Evolutionary conservation across 1,284 basidiomycete genomes (phyloP).

Genomic region (Omphalotus olearius): DNA sequence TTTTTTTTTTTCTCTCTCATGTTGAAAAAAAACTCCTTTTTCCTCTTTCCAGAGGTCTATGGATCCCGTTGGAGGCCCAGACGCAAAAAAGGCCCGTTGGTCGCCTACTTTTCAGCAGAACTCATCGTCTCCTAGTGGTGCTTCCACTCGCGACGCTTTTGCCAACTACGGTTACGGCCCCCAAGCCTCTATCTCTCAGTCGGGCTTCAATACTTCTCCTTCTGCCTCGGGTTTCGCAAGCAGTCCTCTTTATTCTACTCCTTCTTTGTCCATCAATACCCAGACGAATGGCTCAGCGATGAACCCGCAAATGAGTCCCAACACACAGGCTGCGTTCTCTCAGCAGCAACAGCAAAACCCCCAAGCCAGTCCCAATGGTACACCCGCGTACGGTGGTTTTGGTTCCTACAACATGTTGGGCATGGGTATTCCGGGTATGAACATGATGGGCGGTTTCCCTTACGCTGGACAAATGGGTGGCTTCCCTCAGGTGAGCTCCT

Average conservation of each 20-base stretch:
- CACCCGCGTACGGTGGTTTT: constrained; percentile 45
- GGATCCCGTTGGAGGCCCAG: constrained; percentile 74
- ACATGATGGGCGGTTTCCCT: constrained; percentile 64
- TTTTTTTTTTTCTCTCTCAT: constrained; percentile 9
- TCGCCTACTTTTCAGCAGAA: constrained; percentile 57
- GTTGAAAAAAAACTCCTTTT: constrained; percentile 1
- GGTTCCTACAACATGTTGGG: constrained; percentile 71
- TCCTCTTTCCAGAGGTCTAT: constrained; percentile 57
- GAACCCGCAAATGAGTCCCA: constrained; percentile 64
- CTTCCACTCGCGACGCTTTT: constrained; percentile 59
- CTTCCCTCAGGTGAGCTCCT: constrained; percentile 53
- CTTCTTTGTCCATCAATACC: constrained; percentile 64
- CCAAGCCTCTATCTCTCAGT: constrained; percentile 57
- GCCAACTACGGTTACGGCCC: constrained; percentile 82
- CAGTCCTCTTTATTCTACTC: constrained; percentile 66
- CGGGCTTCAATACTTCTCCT: constrained; percentile 41
- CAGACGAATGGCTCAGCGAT: constrained; percentile 47
- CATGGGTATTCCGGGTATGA: constrained; percentile 69
- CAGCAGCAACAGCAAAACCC: constrained; percentile 43
- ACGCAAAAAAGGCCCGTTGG: constrained; percentile 85
- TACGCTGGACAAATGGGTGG: constrained; percentile 65
- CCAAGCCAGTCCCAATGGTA: constrained; percentile 38
- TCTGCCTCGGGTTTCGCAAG: constrained; percentile 38
- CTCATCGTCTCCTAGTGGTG: constrained; percentile 21
- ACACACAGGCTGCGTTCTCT: constrained; percentile 42